A percentile compares a stretch with the other conserved stretches of the same genome.
phyloP scores from a whole-genome alignment of 106 monocot species.

The Dendrobium huoshanense region DNA sequence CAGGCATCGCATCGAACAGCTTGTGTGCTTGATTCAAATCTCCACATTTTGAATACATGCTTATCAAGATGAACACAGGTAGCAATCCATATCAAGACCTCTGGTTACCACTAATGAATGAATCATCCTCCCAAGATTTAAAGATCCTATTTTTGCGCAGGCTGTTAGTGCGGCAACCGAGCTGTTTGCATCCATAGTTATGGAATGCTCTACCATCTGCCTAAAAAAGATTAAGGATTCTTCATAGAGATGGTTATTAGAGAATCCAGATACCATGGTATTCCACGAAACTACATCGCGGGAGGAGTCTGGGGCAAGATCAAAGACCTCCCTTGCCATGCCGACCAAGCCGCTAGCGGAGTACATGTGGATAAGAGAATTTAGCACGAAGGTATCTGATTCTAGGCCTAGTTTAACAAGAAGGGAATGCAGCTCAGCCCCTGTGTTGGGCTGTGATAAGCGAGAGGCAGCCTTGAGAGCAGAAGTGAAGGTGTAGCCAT shows the following conservation, averaged over 20 bases:
- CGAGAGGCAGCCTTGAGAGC: constrained; percentile 35
- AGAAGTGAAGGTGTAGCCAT: constrained; percentile 63
- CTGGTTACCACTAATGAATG: constrained; percentile 32
- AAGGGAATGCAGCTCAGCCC: constrained; percentile 36
- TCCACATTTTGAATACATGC: constrained; percentile 63
- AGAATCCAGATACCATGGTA: constrained; percentile 55
- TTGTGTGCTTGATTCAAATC: constrained; percentile 34
- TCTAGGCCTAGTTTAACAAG: constrained; percentile 37
- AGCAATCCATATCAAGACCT: constrained; percentile 44
- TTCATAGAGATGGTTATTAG: constrained; percentile 18
- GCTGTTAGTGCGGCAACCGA: constrained; percentile 39
- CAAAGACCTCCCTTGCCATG: constrained; percentile 34
- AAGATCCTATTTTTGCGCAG: constrained; percentile 29
- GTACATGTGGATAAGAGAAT: constrained; percentile 60
- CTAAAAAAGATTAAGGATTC: constrained; percentile 32
- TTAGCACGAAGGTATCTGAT: constrained; percentile 49
- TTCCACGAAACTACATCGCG: constrained; percentile 75
- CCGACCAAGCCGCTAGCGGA: constrained; percentile 19
- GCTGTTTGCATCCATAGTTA: constrained; percentile 33
- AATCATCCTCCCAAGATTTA: constrained; percentile 28
- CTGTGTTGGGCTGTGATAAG: constrained; percentile 12
- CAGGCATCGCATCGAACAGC: constrained; percentile 50
- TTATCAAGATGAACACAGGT: constrained; percentile 64
- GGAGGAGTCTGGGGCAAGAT: constrained; percentile 10
- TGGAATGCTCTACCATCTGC: constrained; percentile 31